Conservation (phyloP, 2,329 filamentous ascomycete genomes). For the Fusarium brachygibbosum region DNA sequence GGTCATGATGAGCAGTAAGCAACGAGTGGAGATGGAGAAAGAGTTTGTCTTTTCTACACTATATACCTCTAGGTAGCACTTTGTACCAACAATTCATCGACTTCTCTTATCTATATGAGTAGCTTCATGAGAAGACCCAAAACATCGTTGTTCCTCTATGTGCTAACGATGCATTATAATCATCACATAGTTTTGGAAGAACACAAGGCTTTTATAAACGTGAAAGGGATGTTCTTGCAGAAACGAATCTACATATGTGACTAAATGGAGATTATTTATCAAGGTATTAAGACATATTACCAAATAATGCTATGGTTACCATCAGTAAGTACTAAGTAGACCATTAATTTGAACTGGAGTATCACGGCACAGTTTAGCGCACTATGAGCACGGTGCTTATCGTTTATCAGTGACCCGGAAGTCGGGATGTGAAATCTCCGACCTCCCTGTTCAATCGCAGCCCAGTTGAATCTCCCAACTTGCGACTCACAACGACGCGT, state of each 20-base stretch:
- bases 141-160: neutral
- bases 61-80: constrained; percentile 13
- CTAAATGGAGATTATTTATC: no score
- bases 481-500: constrained; percentile 44
- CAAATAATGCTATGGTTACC: neutral
- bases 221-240: neutral
- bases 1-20: constrained; percentile 7
- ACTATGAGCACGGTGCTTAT: constrained; percentile 34
- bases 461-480: constrained; percentile 25
- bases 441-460: constrained; percentile 18
- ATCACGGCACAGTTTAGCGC: neutral
- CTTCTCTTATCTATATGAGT: neutral
- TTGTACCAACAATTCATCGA: neutral
- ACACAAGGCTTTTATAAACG: neutral
- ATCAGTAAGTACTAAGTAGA: neutral
- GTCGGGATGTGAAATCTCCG: constrained; percentile 45
- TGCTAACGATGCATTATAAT: neutral
- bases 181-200: neutral
- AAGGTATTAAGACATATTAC: neutral
- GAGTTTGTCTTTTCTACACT: constrained; percentile 10
- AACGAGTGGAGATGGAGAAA: neutral
- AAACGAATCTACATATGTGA: neutral
- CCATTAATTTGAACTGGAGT: neutral
- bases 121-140: neutral
- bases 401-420: constrained; percentile 27